Conservation (phyloP, 2,329 filamentous ascomycete species). For the Stromatinia cepivora region DNA sequence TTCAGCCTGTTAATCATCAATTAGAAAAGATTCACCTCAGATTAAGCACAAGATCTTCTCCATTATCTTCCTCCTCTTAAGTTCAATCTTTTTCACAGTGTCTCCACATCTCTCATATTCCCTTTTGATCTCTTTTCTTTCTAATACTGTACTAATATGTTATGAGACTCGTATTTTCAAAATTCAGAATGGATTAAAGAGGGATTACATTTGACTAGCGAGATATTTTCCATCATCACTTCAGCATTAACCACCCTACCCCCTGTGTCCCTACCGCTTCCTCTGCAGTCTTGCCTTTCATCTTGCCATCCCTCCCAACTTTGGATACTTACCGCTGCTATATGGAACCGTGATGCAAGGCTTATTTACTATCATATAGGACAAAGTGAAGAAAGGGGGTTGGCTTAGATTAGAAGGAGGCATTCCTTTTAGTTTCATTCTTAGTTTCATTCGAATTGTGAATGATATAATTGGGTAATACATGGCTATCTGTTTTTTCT, state of each 20-base stretch:
- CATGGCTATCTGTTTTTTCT: background rate
- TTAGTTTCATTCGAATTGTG: background rate
- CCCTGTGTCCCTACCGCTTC: background rate
- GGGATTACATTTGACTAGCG: background rate
- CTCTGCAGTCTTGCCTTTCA: accelerated
- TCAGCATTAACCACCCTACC: background rate
- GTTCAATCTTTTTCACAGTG: background rate
- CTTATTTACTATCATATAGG: too few species aligned
- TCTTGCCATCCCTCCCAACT: too few species aligned
- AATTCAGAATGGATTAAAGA: background rate
- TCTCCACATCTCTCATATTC: background rate
- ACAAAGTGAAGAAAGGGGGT: background rate
- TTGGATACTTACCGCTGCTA: background rate
- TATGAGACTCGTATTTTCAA: background rate
- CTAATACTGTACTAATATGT: background rate
- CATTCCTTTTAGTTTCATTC: too few species aligned
- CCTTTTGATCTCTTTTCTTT: background rate
- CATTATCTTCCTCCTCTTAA: background rate
- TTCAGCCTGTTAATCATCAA: background rate
- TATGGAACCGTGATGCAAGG: accelerated
- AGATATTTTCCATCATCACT: background rate
- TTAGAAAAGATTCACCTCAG: background rate
- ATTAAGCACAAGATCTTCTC: background rate
- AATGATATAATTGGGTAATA: background rate
- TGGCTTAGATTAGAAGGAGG: background rate